Conservation (phyloP, 768 basidiomycete genomes). For the Chlorophyllum brunneum region DNA sequence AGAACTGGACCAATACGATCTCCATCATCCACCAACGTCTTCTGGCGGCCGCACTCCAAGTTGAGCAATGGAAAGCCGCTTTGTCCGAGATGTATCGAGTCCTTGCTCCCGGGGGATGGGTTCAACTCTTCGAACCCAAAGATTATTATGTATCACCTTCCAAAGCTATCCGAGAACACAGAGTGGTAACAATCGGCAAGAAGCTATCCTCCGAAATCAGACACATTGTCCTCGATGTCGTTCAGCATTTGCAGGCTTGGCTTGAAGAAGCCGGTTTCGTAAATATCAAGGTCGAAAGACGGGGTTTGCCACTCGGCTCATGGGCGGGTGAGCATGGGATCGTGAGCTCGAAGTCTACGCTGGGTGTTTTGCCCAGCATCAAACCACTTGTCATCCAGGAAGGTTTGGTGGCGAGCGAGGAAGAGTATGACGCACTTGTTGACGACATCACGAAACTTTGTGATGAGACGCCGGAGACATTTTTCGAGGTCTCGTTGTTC, state of each 20-base stretch:
- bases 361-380: neutral
- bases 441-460: constrained; percentile 2
- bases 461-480: constrained; percentile 2
- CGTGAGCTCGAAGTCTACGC: neutral
- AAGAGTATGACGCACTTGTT: constrained; percentile 13
- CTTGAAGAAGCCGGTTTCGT: constrained; percentile 8
- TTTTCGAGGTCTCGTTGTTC: neutral
- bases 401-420: constrained; percentile 1
- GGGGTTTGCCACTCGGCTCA: neutral
- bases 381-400: constrained; percentile 7
- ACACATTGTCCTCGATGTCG: constrained; percentile 7
- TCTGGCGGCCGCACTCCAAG: constrained; percentile 6
- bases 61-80: constrained; percentile 8
- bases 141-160: neutral
- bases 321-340: constrained; percentile 2
- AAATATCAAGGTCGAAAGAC: constrained; percentile 5
- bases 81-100: constrained; percentile 8
- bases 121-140: constrained; percentile 8
- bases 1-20: constrained; percentile 9
- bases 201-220: neutral
- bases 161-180: neutral
- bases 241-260: neutral
- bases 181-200: constrained; percentile 1
- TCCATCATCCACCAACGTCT: constrained; percentile 13
- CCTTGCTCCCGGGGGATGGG: constrained; percentile 7